Conservation (phyloP, 2,329 filamentous ascomycete genomes). For the Dactylellina drechsleri region DNA sequence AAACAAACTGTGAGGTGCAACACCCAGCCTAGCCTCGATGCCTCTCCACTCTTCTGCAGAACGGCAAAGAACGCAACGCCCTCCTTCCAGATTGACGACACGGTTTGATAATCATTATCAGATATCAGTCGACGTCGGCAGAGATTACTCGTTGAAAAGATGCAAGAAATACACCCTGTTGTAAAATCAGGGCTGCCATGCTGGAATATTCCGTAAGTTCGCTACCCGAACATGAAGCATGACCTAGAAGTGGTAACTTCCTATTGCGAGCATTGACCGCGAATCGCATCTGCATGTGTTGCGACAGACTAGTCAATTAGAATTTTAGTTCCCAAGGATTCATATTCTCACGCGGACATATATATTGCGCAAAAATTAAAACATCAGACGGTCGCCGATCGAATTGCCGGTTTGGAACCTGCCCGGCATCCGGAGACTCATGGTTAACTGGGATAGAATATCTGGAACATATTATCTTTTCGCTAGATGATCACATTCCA, state of each 20-base stretch:
- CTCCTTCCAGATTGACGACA: slow-evolving; percentile 35
- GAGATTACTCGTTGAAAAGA: background rate
- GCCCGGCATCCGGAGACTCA: background rate
- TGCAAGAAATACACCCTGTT: no score
- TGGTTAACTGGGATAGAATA: background rate
- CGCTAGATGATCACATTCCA: no score
- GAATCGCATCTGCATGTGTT: slow-evolving; percentile 11
- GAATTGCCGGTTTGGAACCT: background rate
- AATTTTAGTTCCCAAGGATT: background rate
- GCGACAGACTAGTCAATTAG: background rate
- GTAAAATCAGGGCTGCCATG: no score
- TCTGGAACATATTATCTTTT: no score
- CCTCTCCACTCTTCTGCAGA: background rate
- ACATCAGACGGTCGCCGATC: slow-evolving; percentile 19
- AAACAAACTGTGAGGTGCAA: slow-evolving; percentile 50
- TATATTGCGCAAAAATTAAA: slow-evolving; percentile 10
- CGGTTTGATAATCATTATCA: slow-evolving; percentile 28
- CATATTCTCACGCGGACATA: no score
- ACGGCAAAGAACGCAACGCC: background rate
- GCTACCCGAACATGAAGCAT: no score
- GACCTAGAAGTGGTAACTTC: slow-evolving; percentile 28
- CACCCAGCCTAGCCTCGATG: background rate
- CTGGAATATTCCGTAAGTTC: no score
- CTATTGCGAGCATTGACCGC: slow-evolving; percentile 16
- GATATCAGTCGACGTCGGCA: slow-evolving; percentile 2